Conservation (phyloP, 2,329 filamentous ascomycete species). For the Fusarium liriodendri region DNA sequence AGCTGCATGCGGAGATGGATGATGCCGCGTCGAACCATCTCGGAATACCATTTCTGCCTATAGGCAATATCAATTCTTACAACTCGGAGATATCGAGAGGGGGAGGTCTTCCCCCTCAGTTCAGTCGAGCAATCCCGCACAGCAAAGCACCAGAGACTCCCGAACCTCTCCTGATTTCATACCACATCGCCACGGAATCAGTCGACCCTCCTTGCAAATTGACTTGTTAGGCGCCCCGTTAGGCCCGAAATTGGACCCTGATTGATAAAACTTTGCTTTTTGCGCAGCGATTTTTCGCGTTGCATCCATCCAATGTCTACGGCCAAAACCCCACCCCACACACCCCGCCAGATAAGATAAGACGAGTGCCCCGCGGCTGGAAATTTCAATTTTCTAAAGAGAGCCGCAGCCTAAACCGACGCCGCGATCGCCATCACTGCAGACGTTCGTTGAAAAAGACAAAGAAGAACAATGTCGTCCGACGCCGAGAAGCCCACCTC, state of each 20-base stretch:
- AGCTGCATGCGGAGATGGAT: background rate
- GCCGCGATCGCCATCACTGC: slow-evolving; percentile 24
- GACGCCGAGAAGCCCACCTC: slow-evolving; percentile 35
- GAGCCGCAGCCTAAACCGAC: slow-evolving; percentile 16
- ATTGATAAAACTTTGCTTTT: slow-evolving; percentile 9
- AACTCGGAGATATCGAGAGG: background rate
- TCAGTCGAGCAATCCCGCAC: background rate
- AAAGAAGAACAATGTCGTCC: slow-evolving; percentile 41
- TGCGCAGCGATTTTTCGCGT: background rate
- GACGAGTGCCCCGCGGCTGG: slow-evolving; percentile 44
- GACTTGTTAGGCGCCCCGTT: background rate
- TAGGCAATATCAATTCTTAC: background rate
- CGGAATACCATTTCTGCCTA: background rate
- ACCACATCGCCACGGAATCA: background rate
- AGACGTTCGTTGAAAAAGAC: slow-evolving; percentile 14
- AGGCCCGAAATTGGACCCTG: background rate
- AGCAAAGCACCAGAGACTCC: background rate
- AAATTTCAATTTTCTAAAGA: slow-evolving; percentile 49
- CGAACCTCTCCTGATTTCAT: background rate
- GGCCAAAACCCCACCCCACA: background rate
- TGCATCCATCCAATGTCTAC: slow-evolving; percentile 2
- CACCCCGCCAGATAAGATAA: slow-evolving; percentile 42
- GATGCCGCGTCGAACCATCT: slow-evolving; percentile 1
- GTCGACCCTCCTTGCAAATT: background rate
- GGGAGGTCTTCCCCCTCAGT: background rate